Conservation (phyloP, 2,329 filamentous ascomycete species). For the Xylariaceae sp. region DNA sequence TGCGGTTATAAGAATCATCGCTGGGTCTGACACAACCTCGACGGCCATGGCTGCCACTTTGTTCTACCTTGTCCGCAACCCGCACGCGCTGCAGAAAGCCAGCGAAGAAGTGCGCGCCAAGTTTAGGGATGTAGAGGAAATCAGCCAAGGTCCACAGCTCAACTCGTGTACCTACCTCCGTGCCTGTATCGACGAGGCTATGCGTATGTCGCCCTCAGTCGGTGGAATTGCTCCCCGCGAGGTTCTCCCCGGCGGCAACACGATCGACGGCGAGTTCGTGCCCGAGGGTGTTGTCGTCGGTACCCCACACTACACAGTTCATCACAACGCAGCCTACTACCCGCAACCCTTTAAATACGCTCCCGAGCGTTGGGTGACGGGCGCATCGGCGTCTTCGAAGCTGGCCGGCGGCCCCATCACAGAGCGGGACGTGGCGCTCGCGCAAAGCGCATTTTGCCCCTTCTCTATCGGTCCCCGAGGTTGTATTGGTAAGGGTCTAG, state of each 20-base stretch:
- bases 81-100: conserved; percentile 53
- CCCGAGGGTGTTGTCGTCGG: conserved; percentile 68
- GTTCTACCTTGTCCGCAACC: conserved; percentile 66
- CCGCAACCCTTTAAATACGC: conserved; percentile 63
- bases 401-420: conserved; percentile 47
- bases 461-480: conserved; percentile 74
- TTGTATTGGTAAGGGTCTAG: conserved; percentile 75
- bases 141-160: conserved; percentile 58
- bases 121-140: conserved; percentile 61
- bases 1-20: conserved; percentile 61
- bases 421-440: conserved; percentile 59
- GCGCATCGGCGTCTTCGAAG: conserved; percentile 45
- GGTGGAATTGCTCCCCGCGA: conserved; percentile 67
- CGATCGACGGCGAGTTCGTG: conserved; percentile 60
- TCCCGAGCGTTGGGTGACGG: conserved; percentile 71
- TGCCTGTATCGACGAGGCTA: conserved; percentile 70
- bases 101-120: conserved; percentile 58
- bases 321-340: conserved; percentile 70
- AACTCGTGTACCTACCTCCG: conserved; percentile 64
- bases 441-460: conserved; percentile 75
- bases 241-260: conserved; percentile 61
- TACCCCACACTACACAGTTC: conserved; percentile 71
- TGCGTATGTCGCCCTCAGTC: conserved; percentile 68
- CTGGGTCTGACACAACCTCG: conserved; percentile 74
- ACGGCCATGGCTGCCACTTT: conserved; percentile 69